Percentiles rank a stretch among this genome's conserved stretches.
phyloP scores from a whole-genome alignment of 2,329 filamentous ascomycete genomes.

The Fusarium pininemorale region DNA sequence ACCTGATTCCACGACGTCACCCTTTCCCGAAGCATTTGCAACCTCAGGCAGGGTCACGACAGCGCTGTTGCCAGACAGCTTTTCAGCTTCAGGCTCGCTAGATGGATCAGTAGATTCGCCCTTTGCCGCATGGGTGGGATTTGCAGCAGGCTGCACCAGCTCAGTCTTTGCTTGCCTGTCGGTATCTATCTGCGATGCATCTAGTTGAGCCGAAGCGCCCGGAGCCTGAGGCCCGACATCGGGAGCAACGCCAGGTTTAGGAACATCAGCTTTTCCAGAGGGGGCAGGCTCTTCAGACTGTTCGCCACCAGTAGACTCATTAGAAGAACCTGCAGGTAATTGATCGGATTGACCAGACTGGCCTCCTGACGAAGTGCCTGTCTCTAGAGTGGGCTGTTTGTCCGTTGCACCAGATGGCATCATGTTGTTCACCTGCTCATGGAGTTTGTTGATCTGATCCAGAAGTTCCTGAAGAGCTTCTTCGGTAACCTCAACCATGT shows the following conservation, averaged over 20 bases:
- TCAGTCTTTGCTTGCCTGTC: background rate
- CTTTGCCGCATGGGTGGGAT: background rate
- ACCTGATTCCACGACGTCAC: background rate
- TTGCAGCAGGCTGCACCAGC: background rate
- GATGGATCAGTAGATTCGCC: background rate
- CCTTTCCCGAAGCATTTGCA: background rate
- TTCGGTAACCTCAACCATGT: constrained; percentile 39
- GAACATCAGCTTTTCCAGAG: background rate
- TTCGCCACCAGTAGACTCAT: background rate
- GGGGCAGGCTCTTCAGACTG: constrained; percentile 1
- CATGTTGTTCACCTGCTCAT: constrained; percentile 42
- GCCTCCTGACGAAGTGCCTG: constrained; percentile 14
- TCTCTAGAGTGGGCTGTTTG: constrained; percentile 2
- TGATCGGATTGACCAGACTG: constrained; percentile 17
- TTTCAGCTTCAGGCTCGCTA: background rate
- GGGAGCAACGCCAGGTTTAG: background rate
- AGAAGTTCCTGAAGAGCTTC: constrained; percentile 41
- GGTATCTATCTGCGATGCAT: background rate
- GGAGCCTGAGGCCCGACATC: background rate
- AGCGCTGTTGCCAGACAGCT: background rate
- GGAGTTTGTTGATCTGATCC: constrained; percentile 41
- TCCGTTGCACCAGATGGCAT: constrained; percentile 30
- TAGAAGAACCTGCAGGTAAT: constrained; percentile 5
- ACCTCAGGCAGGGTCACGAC: background rate
- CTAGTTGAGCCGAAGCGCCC: background rate